Evolutionary conservation across 768 basidiomycete species (phyloP), one percentile per base, ranked within the genome.

Genomic region (Rhizopogon vinicolor): DNA sequence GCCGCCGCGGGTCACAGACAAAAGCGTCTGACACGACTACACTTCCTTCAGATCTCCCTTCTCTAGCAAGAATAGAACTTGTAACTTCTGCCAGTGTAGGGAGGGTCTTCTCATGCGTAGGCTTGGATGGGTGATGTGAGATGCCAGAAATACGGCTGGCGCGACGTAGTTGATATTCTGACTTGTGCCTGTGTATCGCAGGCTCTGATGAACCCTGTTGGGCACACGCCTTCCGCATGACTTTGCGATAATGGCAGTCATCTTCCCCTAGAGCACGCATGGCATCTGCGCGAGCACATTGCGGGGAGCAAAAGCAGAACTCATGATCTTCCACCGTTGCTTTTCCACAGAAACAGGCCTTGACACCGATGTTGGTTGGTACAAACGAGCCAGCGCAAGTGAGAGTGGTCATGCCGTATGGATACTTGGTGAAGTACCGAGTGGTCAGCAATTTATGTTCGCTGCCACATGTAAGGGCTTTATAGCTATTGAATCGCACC

Each of bases 241-340:
- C 55, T 0, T 58, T 50, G 37, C 68, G 69, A 48, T 69, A 69
- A 29, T 69, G 69, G 41, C 58, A 62, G 18, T 64, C 41, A 5
- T 57, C 50, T 13, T 52, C 53, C 2, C 46, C 60, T 22, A 71
- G 64, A 3, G 68, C 62, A 25, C 62, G 60, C 16, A 70, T 58
- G 25, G 70, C 50, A 25, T 71, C 69, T 14, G 16, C 39, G 19
- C 62, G 68, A 8, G 68, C 70, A 10, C 70, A 71, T 0, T 53
- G 2, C 2, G 54, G 56, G 18, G 69, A 69, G 40, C 68, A 69
- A 44, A 58, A 71, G 56, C 57, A 69, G 43, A 63, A 66, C 0
- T 71, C 68, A 39, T 69, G 68, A 10, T 51, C 59, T 49, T 61
- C 52, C 0, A 58, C 41, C 0, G 68, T 69, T 39, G 41, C 45